Conservation (phyloP, 2,329 filamentous ascomycete species). For the Microsporum audouinii region DNA sequence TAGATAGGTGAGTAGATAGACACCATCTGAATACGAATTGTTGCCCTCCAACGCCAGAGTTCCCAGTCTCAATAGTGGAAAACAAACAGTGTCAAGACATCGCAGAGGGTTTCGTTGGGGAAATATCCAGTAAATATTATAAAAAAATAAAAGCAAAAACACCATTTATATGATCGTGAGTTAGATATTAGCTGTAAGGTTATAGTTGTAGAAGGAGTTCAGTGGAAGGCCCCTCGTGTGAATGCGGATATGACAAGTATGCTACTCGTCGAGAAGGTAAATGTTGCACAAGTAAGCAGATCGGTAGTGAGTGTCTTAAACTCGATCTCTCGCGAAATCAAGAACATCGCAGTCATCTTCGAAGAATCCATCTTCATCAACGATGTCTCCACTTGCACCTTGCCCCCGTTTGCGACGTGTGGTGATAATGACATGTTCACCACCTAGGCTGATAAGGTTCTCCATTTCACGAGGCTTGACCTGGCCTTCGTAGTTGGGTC, state of each 20-base stretch:
- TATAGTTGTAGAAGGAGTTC: background rate
- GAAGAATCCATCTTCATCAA: conserved; percentile 58
- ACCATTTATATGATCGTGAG: background rate
- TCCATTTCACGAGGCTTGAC: conserved; percentile 31
- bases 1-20: background rate
- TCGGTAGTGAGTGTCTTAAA: conserved; percentile 21
- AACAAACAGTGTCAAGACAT: no score
- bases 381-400: conserved; percentile 27
- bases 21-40: background rate
- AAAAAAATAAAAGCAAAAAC: background rate
- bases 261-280: background rate
- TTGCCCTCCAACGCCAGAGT: background rate
- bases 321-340: conserved; percentile 60
- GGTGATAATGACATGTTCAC: conserved; percentile 72
- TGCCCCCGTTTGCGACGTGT: conserved; percentile 53
- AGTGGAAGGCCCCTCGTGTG: background rate
- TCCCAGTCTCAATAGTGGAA: background rate
- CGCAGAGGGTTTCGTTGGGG: background rate
- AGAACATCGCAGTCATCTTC: conserved; percentile 88
- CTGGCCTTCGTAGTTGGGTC: conserved; percentile 24
- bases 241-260: background rate
- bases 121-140: background rate
- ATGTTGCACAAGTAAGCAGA: background rate
- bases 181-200: background rate
- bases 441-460: conserved; percentile 41